Evolutionary conservation across 1,284 basidiomycete species (phyloP).

Genomic region (Puccinia coronata): DNA sequence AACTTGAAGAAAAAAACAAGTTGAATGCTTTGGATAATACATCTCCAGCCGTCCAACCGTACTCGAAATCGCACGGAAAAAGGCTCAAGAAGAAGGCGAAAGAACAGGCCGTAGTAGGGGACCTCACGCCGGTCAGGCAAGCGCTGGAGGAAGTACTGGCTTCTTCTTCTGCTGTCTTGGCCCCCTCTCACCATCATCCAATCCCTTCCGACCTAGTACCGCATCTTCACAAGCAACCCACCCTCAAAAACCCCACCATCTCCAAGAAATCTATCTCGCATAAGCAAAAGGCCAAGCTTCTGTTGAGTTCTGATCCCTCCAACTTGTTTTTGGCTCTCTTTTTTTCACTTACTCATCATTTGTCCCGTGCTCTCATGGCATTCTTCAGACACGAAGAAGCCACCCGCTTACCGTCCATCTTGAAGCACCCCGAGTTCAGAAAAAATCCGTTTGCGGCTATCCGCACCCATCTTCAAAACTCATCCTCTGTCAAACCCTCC

Average conservation of each 20-base stretch:
- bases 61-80: slow-evolving; percentile 46
- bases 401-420: slow-evolving; percentile 5
- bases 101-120: slow-evolving; percentile 12
- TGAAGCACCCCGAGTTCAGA: slow-evolving; percentile 36
- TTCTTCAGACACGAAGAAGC: slow-evolving; percentile 27
- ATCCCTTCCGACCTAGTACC: no score
- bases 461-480: slow-evolving; percentile 41
- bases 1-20: background rate
- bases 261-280: slow-evolving; percentile 29
- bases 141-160: slow-evolving; percentile 27
- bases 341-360: background rate
- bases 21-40: background rate
- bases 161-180: background rate
- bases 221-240: background rate
- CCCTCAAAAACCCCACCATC: background rate
- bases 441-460: slow-evolving; percentile 38
- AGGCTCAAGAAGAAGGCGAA: slow-evolving; percentile 40
- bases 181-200: no score
- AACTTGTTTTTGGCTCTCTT: slow-evolving; percentile 21
- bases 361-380: background rate
- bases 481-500: background rate
- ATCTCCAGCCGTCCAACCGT: slow-evolving; percentile 13
- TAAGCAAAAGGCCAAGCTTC: slow-evolving; percentile 39
- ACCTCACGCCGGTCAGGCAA: slow-evolving; percentile 13
- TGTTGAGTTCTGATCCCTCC: no score